Evolutionary conservation across 306 rosid genomes (phyloP).

Genomic region (Quercus parvula): DNA sequence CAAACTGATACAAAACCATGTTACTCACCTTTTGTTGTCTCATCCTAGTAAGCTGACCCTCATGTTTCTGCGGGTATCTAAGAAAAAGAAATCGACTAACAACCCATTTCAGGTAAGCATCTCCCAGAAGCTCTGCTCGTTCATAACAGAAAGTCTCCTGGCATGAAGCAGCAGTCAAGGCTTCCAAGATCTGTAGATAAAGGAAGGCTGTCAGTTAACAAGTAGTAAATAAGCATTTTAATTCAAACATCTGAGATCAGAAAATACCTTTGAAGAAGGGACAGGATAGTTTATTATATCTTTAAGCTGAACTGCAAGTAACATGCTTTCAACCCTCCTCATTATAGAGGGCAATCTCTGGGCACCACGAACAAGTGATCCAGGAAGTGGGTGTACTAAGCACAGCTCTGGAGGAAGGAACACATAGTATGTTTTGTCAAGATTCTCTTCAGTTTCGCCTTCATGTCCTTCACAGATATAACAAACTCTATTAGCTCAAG

Average conservation of each 20-base stretch:
- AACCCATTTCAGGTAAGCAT: conserved; percentile 97
- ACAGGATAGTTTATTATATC: conserved; percentile 67
- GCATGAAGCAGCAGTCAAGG: conserved; percentile 98
- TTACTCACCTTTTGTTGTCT: conserved; percentile 98
- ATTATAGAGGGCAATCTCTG: conserved; percentile 96
- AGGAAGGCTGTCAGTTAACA: conserved; percentile 18
- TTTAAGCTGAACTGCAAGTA: conserved; percentile 85
- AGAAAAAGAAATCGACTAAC: conserved; percentile 95
- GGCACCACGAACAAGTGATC: conserved; percentile 96
- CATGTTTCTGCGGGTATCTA: conserved; percentile 95
- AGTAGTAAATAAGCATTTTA: conserved; percentile 14
- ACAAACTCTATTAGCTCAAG: conserved; percentile 22
- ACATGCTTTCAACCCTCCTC: conserved; percentile 99
- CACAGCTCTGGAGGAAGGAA: conserved; percentile 97
- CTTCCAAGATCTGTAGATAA: conserved; percentile 82
- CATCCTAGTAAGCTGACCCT: conserved; percentile 99
- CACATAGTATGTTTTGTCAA: conserved; percentile 91
- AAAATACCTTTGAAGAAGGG: conserved; percentile 66
- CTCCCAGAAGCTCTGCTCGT: conserved; percentile 99
- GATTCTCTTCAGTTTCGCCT: conserved; percentile 78
- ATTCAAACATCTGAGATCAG: conserved; percentile 23
- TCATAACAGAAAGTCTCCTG: conserved; percentile 99
- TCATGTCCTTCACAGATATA: conserved; percentile 45
- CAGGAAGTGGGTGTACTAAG: conserved; percentile 86
- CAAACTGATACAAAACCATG: conserved; percentile 87